Evolutionary conservation across 345 rosid species (phyloP).

Genomic region (Geranium rotundifolium): DNA sequence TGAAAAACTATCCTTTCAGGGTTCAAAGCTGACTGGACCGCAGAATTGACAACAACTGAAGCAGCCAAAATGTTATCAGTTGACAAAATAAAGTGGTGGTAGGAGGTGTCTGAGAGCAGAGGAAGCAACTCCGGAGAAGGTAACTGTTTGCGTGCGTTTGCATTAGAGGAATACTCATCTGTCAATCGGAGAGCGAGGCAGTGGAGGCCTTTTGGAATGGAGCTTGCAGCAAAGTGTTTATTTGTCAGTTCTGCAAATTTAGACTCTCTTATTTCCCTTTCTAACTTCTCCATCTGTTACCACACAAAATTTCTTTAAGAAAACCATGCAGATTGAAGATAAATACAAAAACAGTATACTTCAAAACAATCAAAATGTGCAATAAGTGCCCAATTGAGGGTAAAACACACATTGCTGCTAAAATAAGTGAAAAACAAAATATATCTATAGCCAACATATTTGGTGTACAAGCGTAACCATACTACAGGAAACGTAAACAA

Average conservation of each 20-base stretch:
- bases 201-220: slow-evolving; percentile 93
- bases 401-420: too few relatives aligned
- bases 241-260: slow-evolving; percentile 92
- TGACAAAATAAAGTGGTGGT: slow-evolving; percentile 74
- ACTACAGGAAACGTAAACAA: too few relatives aligned
- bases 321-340: background rate
- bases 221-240: slow-evolving; percentile 98
- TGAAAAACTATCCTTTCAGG: slow-evolving; percentile 97
- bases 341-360: background rate
- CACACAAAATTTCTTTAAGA: slow-evolving; percentile 8
- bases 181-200: slow-evolving; percentile 93
- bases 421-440: too few relatives aligned
- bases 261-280: slow-evolving; percentile 80
- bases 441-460: too few relatives aligned
- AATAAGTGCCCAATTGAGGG: too few relatives aligned
- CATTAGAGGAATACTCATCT: slow-evolving; percentile 97
- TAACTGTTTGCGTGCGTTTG: slow-evolving; percentile 91
- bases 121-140: slow-evolving; percentile 99
- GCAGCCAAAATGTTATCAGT: slow-evolving; percentile 98
- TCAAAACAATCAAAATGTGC: background rate
- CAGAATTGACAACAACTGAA: slow-evolving; percentile 89
- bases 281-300: slow-evolving; percentile 81
- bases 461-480: too few relatives aligned
- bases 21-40: slow-evolving; percentile 68
- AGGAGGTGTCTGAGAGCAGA: slow-evolving; percentile 76